Base-by-base conservation (phyloP, 2,329 filamentous ascomycete genomes). In the Hypoxylon sp. region DNA sequence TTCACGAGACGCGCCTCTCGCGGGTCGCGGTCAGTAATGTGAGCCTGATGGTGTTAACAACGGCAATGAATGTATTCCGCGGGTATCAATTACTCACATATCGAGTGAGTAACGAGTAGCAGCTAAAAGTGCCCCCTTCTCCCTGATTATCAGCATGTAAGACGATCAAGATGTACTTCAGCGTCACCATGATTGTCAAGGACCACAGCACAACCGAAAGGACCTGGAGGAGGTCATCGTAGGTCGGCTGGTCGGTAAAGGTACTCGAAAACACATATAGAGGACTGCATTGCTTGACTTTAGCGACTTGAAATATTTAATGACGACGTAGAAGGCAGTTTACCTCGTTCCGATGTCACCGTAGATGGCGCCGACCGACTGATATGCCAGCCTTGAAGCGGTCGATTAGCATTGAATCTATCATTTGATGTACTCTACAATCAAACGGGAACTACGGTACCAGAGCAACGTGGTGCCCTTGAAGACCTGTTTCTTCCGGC, bases 241-340 rank as follows among this genome's bases (percentile, higher is more conserved):
- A 85, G 6, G 79, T 82, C 0, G 89, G 89, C 15, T 84, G 79
- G 2, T 80, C 79, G 27, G 83, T 81, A 73, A 92, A 92, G 0
- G 88, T 91, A n/a, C 87, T 89, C 17, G 89, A 91, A 77, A 82
- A 92, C 17, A 92, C 90, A 73, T 92, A 92, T 17, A 92, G 86
- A n/a, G 89, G 89, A 66, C 85, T 88, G 0, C 82, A 86, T 8
- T n/a, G 27, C 27, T 53, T 37, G 27, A 15, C 32, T 15, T 52
- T 7, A 54, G 51, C 17, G 6, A 35, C 17, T 21, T 35, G 17
- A 29, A 19, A 47, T 6, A 8, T 7, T 19, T 42, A 3, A 5
- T 17, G 3, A 11, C 21, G 11, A 37, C 61, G 37, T 5, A 4
- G 51, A 27, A 8, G 35, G 53, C 21, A 27, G 57, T 62, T 35